phyloP scores from a whole-genome alignment of 371 early-diverging fungal species.

The Apophysomyces elegans region DNA sequence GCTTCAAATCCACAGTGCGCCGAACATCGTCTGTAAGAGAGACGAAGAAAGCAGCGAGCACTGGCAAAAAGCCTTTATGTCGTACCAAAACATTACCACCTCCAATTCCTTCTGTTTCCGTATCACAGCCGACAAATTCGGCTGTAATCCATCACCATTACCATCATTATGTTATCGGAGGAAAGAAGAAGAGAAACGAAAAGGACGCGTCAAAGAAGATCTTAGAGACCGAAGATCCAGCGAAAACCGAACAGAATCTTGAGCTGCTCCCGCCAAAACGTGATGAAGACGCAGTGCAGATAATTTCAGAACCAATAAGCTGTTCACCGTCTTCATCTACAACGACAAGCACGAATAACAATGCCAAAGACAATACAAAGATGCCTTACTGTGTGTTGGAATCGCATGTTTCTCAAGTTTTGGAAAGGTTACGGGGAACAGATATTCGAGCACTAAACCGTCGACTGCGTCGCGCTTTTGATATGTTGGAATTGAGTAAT shows the following conservation, averaged over 20 bases:
- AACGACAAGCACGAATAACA: conserved; percentile 14
- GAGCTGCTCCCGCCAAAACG: background rate
- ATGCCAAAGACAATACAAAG: conserved; percentile 8
- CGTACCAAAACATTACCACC: conserved; percentile 13
- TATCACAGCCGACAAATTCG: conserved; percentile 13
- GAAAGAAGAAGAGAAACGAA: conserved; percentile 20
- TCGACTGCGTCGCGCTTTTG: conserved; percentile 64
- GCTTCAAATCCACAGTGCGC: background rate
- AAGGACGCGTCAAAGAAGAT: background rate
- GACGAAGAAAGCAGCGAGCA: conserved; percentile 14
- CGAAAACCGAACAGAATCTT: background rate
- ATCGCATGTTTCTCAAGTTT: conserved; percentile 22
- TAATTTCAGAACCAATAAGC: background rate
- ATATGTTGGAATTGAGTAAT: conserved; percentile 71
- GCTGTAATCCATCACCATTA: conserved; percentile 50
- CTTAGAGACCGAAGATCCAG: background rate
- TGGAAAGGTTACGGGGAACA: conserved; percentile 57
- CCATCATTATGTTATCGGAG: conserved; percentile 35
- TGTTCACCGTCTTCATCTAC: conserved; percentile 22
- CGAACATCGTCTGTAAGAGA: conserved; percentile 1
- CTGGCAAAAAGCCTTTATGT: conserved; percentile 13
- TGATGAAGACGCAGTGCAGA: background rate
- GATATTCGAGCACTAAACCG: conserved; percentile 67
- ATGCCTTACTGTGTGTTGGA: conserved; percentile 23
- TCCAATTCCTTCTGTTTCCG: conserved; percentile 22